A percentile compares a stretch with the other conserved stretches of the same genome.
These are phyloP conservation scores for Ascochyta rabiei DNA, from an alignment of 2,329 filamentous ascomycete genomes.

Conservation along the genomic window DNA sequence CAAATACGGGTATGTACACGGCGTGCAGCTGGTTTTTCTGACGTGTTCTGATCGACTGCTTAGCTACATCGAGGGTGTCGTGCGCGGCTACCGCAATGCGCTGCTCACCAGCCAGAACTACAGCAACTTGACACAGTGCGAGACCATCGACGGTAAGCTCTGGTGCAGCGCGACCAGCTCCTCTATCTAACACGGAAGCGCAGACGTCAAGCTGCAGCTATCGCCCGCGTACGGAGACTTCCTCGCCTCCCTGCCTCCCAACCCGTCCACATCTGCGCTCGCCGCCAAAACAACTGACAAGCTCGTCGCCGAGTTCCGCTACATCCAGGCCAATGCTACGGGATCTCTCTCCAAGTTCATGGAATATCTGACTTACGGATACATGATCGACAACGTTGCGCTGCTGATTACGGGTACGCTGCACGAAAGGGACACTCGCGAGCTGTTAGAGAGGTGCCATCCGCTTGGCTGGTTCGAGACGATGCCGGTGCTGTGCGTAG, in stretches of 20 bases:
- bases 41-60: constrained; percentile 21
- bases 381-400: constrained; percentile 99
- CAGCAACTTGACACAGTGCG: constrained; percentile 94
- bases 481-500: constrained; percentile 96
- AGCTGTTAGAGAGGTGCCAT: constrained; percentile 93
- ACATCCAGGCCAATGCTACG: constrained; percentile 90
- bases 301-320: constrained; percentile 95
- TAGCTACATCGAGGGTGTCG: constrained; percentile 96
- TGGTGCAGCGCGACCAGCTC: neutral
- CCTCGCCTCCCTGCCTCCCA: constrained; percentile 89
- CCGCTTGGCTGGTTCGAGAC: constrained; percentile 99
- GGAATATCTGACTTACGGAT: constrained; percentile 97
- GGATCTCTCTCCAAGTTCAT: constrained; percentile 93
- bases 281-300: constrained; percentile 97
- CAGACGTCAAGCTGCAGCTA: constrained; percentile 97
- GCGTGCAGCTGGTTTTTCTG: neutral
- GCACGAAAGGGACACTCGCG: constrained; percentile 94
- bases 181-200: constrained; percentile 11
- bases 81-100: constrained; percentile 93
- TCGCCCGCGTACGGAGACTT: constrained; percentile 97
- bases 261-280: constrained; percentile 93
- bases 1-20: constrained; percentile 75
- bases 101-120: constrained; percentile 91
- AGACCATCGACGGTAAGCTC: constrained; percentile 86
- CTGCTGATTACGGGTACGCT: constrained; percentile 97